phyloP scores from a whole-genome alignment of 2,329 filamentous ascomycete species.

The Coniochaeta prunicola region DNA sequence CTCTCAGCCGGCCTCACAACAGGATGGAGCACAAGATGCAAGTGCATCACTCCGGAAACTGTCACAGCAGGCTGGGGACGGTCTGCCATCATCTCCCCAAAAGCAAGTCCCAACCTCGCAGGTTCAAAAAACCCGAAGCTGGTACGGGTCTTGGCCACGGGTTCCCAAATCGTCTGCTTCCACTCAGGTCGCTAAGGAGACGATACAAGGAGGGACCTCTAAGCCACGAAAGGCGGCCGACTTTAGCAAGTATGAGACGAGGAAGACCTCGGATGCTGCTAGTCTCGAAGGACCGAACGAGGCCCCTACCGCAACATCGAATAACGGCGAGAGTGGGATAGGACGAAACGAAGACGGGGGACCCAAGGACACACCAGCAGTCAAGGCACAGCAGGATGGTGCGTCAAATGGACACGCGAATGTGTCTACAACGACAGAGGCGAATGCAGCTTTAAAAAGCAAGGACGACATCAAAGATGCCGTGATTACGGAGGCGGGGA shows the following conservation, averaged over 20 bases:
- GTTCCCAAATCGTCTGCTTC: slow-evolving; percentile 49
- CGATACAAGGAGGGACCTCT: slow-evolving; percentile 49
- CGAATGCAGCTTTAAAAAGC: not conserved
- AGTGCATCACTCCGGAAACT: slow-evolving; percentile 3
- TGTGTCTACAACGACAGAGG: slow-evolving; percentile 7
- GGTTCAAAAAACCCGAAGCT: slow-evolving; percentile 48
- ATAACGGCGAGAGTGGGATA: slow-evolving; percentile 19
- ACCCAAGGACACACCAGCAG: not conserved
- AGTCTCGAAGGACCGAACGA: slow-evolving; percentile 22
- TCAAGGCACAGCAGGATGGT: slow-evolving; percentile 3
- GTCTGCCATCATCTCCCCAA: not conserved
- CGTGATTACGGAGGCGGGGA: not conserved
- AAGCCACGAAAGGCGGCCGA: slow-evolving; percentile 38
- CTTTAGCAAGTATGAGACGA: slow-evolving; percentile 43
- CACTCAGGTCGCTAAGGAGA: slow-evolving; percentile 53
- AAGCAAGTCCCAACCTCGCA: slow-evolving; percentile 15
- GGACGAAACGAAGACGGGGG: not conserved
- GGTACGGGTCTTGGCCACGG: slow-evolving; percentile 57
- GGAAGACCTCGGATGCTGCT: slow-evolving; percentile 24
- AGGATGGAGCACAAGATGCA: not conserved
- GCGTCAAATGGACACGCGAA: slow-evolving; percentile 1
- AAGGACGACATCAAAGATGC: not conserved
- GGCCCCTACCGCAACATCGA: slow-evolving; percentile 21
- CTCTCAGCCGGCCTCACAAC: slow-evolving; percentile 1
- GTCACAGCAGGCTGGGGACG: slow-evolving; percentile 1